phyloP scores from a whole-genome alignment of 2,329 filamentous ascomycete genomes.

The Penicillium glabrum region DNA sequence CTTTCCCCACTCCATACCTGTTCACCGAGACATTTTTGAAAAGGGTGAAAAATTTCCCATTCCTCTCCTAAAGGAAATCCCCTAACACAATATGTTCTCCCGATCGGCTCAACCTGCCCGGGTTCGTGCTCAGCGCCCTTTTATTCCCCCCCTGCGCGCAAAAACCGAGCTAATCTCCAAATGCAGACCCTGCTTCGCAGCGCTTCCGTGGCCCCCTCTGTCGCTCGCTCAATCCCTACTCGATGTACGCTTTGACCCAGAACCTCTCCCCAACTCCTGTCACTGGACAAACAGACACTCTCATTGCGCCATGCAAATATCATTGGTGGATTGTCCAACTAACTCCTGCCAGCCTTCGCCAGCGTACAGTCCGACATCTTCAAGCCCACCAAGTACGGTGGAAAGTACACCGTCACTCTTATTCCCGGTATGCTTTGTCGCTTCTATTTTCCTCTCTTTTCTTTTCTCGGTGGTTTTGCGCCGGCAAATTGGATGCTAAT shows the following conservation, averaged over 20 bases:
- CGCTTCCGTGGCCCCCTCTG: constrained; percentile 49
- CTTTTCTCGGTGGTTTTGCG: background rate
- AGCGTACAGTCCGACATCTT: constrained; percentile 94
- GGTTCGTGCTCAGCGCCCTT: constrained; percentile 38
- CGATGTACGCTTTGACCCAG: constrained; percentile 48
- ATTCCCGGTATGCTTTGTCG: constrained; percentile 70
- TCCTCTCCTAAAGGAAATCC: constrained; percentile 11
- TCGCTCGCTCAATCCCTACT: constrained; percentile 51
- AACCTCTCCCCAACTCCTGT: background rate
- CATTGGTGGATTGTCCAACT: constrained; percentile 5
- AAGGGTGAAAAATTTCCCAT: constrained; percentile 6
- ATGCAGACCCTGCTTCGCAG: constrained; percentile 58
- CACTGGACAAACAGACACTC: background rate
- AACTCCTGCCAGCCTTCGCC: constrained; percentile 57
- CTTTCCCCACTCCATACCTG: constrained; percentile 11
- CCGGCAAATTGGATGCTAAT: background rate
- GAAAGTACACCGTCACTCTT: constrained; percentile 98
- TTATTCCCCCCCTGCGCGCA: background rate
- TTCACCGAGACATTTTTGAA: constrained; percentile 2
- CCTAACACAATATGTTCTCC: constrained; percentile 39
- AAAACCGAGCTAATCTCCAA: constrained; percentile 35
- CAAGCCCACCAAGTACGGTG: constrained; percentile 97
- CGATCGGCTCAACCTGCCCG: constrained; percentile 43
- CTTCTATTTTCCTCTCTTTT: background rate
- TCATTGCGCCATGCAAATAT: background rate